Conservation (phyloP, 257 asterid species). For the Fraxinus quadrangulata region DNA sequence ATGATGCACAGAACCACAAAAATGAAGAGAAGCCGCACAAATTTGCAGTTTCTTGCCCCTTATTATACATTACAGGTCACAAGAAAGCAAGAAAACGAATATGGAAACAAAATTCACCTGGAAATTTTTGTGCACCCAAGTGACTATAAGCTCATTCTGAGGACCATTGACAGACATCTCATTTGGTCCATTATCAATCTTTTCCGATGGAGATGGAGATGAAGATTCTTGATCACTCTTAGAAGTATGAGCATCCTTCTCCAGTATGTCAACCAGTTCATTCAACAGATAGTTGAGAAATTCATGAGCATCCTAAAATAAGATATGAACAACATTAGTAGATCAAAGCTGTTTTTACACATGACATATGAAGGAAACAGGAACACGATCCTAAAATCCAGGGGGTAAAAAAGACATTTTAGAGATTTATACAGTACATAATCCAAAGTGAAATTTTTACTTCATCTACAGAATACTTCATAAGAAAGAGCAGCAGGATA, state of each 20-base stretch:
- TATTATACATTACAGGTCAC: neutral
- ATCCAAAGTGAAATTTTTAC: neutral
- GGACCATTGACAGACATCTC: slow-evolving; percentile 47
- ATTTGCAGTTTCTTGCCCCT: neutral
- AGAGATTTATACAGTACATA: neutral
- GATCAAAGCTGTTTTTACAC: slow-evolving; percentile 17
- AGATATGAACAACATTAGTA: slow-evolving; percentile 17
- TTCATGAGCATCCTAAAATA: slow-evolving; percentile 83
- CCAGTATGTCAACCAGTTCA: slow-evolving; percentile 87
- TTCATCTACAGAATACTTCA: neutral
- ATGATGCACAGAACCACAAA: neutral
- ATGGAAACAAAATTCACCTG: slow-evolving; percentile 51
- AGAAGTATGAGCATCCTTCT: slow-evolving; percentile 67
- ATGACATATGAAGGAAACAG: neutral
- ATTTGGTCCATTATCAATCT: slow-evolving; percentile 66
- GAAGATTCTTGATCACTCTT: slow-evolving; percentile 63
- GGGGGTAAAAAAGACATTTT: neutral
- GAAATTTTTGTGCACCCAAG: slow-evolving; percentile 94
- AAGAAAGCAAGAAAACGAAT: slow-evolving; percentile 12
- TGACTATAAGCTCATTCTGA: slow-evolving; percentile 63
- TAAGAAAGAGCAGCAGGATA: neutral
- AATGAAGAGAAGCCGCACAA: neutral
- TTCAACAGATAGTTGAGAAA: slow-evolving; percentile 81
- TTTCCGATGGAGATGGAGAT: slow-evolving; percentile 45
- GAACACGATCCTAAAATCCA: neutral